A percentile compares a stretch with the other conserved stretches of the same genome.
Conservation (phyloP, 2,329 filamentous ascomycete genomes). For the Sporothrix phasma region DNA sequence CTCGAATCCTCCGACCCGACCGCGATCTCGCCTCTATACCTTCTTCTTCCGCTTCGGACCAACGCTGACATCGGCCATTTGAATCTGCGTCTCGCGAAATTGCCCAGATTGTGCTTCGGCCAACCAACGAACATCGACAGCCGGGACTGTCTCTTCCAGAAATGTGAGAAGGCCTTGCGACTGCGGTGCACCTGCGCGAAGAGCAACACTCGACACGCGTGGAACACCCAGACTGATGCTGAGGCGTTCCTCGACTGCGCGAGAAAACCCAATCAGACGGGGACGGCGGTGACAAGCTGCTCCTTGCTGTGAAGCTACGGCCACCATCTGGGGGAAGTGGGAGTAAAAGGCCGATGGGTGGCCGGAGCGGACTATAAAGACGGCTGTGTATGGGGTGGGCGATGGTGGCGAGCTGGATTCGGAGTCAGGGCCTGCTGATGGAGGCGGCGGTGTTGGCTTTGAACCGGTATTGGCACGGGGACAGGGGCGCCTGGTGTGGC, state of each 20-base stretch:
- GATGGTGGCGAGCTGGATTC: background rate
- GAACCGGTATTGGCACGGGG: background rate
- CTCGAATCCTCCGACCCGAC: background rate
- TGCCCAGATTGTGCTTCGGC: slow-evolving; percentile 32
- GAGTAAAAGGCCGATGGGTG: slow-evolving; percentile 48
- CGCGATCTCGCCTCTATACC: background rate
- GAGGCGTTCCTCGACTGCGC: slow-evolving; percentile 47
- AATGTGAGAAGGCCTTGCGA: slow-evolving; percentile 47
- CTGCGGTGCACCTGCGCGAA: slow-evolving; percentile 47
- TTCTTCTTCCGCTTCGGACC: slow-evolving; percentile 27
- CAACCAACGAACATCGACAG: slow-evolving; percentile 48
- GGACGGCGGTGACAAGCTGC: slow-evolving; percentile 16
- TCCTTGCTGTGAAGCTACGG: slow-evolving; percentile 30
- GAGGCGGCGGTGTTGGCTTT: background rate
- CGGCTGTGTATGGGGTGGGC: slow-evolving; percentile 33
- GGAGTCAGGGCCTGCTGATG: background rate
- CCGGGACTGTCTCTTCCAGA: slow-evolving; percentile 40
- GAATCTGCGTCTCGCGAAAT: slow-evolving; percentile 40
- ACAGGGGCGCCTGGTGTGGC: background rate
- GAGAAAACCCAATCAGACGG: slow-evolving; percentile 53
- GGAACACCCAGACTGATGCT: slow-evolving; percentile 49
- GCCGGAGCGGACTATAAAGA: slow-evolving; percentile 50
- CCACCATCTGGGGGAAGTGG: slow-evolving; percentile 44
- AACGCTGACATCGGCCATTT: slow-evolving; percentile 32
- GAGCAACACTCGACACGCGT: slow-evolving; percentile 53